These are phyloP conservation scores for Soucietia sequanensis DNA, from an alignment of 805 yeast genomes.

Conservation along the genomic window DNA sequence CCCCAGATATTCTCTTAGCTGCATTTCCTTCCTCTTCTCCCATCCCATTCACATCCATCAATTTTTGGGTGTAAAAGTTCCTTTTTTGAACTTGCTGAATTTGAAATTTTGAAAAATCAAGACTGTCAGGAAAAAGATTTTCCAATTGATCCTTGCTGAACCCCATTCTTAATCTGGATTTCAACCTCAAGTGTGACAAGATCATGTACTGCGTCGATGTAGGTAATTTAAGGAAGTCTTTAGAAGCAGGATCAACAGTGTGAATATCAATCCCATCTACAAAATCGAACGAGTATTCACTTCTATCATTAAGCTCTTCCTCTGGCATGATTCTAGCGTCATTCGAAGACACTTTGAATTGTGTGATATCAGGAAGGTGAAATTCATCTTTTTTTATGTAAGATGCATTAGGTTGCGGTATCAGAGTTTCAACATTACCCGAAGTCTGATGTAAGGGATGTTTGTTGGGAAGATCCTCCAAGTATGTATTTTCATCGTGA, in stretches of 20 bases:
- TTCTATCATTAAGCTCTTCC: constrained; percentile 64
- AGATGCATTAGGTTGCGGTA: neutral
- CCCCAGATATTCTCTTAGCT: constrained; percentile 75
- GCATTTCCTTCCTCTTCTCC: constrained; percentile 50
- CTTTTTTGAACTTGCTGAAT: constrained; percentile 90
- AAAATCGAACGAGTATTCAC: constrained; percentile 49
- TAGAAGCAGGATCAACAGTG: constrained; percentile 78
- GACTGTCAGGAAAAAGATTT: constrained; percentile 73
- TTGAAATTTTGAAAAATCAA: constrained; percentile 92
- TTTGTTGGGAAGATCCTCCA: constrained; percentile 26
- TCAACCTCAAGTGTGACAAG: constrained; percentile 73
- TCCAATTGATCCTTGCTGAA: constrained; percentile 87
- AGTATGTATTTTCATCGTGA: constrained; percentile 11
- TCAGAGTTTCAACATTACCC: neutral
- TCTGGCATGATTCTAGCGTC: constrained; percentile 78
- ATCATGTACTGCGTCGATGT: constrained; percentile 84
- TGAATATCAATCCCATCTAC: constrained; percentile 70
- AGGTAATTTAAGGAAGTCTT: constrained; percentile 76
- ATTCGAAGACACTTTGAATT: constrained; percentile 47
- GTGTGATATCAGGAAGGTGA: constrained; percentile 72
- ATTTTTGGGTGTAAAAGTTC: constrained; percentile 82
- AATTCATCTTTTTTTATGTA: constrained; percentile 75
- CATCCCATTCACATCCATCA: constrained; percentile 83
- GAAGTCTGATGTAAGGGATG: constrained; percentile 10
- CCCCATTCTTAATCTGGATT: constrained; percentile 94